Percentiles rank a stretch among this genome's conserved stretches.
Conservation (phyloP, 331 rosid genomes). For the Rosa hybrid region DNA sequence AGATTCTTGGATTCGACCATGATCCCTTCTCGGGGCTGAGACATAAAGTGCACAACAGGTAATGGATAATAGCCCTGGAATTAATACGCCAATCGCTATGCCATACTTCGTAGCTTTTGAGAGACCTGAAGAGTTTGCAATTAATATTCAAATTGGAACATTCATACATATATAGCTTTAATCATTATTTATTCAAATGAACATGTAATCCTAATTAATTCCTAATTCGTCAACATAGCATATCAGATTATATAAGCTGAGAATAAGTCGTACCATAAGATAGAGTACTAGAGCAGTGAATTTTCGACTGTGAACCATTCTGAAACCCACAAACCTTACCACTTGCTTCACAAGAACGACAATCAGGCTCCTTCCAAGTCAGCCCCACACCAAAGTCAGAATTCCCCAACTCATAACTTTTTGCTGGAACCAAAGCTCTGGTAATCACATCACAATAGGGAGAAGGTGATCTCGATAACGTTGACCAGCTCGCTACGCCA, state of each 20-base stretch:
- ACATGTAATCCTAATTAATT: background rate
- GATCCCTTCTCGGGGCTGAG: background rate
- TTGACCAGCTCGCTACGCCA: background rate
- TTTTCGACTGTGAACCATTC: background rate
- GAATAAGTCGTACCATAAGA: background rate
- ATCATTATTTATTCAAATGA: no score
- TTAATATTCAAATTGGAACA: slow-evolving; percentile 3
- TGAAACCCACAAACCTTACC: background rate
- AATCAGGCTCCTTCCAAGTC: slow-evolving; percentile 46
- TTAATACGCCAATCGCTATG: slow-evolving; percentile 40
- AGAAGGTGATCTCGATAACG: background rate
- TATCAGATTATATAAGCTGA: background rate
- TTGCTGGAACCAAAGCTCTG: slow-evolving; percentile 31
- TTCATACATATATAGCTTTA: no score
- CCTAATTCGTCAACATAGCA: background rate
- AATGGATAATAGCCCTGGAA: slow-evolving; percentile 46
- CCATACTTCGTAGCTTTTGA: slow-evolving; percentile 50
- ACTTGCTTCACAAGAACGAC: slow-evolving; percentile 27
- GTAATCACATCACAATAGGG: slow-evolving; percentile 19
- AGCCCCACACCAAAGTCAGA: slow-evolving; percentile 15
- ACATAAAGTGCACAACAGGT: slow-evolving; percentile 29
- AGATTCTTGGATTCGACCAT: background rate
- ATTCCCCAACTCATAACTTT: no score
- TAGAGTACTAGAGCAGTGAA: background rate
- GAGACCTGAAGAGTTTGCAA: slow-evolving; percentile 29